phyloP scores from a whole-genome alignment of 1,139 yeast genomes.

The Pneumocystis canis region DNA sequence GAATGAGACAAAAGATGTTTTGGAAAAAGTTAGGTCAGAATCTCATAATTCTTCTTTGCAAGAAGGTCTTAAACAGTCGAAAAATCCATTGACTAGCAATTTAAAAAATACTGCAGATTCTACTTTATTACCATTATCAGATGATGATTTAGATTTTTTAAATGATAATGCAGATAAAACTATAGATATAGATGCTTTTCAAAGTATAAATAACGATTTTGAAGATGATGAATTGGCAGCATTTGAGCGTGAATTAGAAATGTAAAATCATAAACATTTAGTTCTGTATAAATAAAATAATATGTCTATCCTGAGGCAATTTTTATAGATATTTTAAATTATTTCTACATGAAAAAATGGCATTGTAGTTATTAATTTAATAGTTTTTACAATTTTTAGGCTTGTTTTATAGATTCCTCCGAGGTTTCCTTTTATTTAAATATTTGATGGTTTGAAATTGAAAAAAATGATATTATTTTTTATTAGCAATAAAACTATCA shows the following conservation, averaged over 20 bases:
- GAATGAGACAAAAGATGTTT: background rate
- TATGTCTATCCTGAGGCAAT: background rate
- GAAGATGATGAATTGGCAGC: background rate
- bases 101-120: background rate
- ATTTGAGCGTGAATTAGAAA: background rate
- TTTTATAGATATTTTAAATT: background rate
- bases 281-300: background rate
- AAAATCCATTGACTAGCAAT: background rate
- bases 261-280: background rate
- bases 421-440: background rate
- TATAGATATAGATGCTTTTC: background rate
- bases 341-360: background rate
- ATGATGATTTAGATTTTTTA: background rate
- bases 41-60: background rate
- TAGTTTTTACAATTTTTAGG: background rate
- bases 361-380: background rate
- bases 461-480: background rate
- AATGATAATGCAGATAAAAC: background rate
- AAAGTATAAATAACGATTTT: background rate
- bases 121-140: background rate
- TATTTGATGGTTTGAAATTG: background rate
- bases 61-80: background rate
- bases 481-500: slow-evolving; percentile 37
- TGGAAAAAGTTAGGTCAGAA: background rate
- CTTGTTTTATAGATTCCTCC: background rate